Base-by-base conservation (phyloP, 768 basidiomycete species). In the Hydnum rufescens region DNA sequence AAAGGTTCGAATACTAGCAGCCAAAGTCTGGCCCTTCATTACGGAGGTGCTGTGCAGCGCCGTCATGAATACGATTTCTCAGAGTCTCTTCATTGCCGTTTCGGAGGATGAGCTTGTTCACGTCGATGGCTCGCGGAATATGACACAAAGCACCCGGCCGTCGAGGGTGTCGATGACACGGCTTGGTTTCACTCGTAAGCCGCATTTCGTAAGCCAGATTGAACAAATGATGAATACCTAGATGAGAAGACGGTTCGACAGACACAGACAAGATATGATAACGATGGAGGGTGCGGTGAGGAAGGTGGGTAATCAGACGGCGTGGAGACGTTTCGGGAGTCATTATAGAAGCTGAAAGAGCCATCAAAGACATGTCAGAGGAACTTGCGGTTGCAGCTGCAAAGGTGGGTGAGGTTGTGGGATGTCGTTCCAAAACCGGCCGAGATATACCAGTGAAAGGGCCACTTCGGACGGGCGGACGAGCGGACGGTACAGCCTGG, bases 91-190 rank as follows among this genome's bases (percentile, higher is more conserved):
- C 95, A 97, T 99, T 5, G 95, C 95, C 2, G 93, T 82, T 63
- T 99, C 93, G 60, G 97, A 99, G 5, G 93, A 96, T 3, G 83
- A 74, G 57, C 86, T 89, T 2, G 95, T 99, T 31, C 95, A 75
- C 2, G 95, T 99, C 2, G 90, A 95, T 1, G 93, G 86, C 64
- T 99, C 95, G 64, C 89, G 97, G 73, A 99, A 99, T 32, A 92
- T 64, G 22, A 80, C 89, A 62, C 82, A 88, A 4, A 99, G 74
- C 1, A 99, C 80, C 55, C 82, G 85, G 32, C 93, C 93, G 57
- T 81, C 83, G 43, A 97, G 71, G 54, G 95, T 77, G 58, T 97
- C 89, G 53, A 96, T 71, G 0, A 75, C 74, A 1, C 90, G 87
- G 60, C 78, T 82, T 29, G 89, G 76, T 66, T 99, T 95, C 13